Evolutionary conservation across 1,139 yeast genomes (phyloP).

Genomic region (Protomyces arabidopsidicola): DNA sequence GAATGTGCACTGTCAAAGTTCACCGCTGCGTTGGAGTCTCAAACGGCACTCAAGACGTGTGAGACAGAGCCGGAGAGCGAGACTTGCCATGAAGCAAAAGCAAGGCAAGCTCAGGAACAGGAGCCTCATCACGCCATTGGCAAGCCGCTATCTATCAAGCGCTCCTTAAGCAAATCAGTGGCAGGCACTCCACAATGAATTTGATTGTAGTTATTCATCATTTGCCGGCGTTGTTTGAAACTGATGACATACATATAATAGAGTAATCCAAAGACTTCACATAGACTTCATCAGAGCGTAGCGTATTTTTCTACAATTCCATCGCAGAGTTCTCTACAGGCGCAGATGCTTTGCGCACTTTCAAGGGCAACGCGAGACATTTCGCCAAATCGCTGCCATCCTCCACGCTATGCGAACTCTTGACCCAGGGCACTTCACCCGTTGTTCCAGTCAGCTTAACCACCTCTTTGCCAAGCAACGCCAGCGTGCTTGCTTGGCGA

Average conservation of each 20-base stretch:
- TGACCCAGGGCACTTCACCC: constrained; percentile 74
- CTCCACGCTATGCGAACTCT: constrained; percentile 51
- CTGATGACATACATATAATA: background rate
- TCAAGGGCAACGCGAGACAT: constrained; percentile 1
- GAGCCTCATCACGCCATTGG: too few relatives aligned
- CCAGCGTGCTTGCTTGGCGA: constrained; percentile 75
- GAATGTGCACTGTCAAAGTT: background rate
- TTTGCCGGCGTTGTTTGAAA: background rate
- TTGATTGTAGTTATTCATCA: background rate
- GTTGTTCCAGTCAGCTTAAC: constrained; percentile 77
- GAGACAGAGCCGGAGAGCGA: background rate
- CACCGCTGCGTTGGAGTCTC: background rate
- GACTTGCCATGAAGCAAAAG: background rate
- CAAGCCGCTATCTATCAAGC: too few relatives aligned
- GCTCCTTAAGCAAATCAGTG: too few relatives aligned
- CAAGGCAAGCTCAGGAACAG: background rate
- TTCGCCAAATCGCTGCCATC: constrained; percentile 1
- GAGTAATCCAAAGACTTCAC: background rate
- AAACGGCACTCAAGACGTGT: background rate
- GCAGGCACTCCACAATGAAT: background rate
- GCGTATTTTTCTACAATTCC: constrained; percentile 1
- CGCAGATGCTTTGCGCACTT: constrained; percentile 3
- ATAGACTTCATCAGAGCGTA: too few relatives aligned
- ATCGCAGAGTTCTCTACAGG: constrained; percentile 1
- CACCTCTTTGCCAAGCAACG: constrained; percentile 58